Conservation (phyloP, 2,329 filamentous ascomycete species). For the Paecilomyces formosus region DNA sequence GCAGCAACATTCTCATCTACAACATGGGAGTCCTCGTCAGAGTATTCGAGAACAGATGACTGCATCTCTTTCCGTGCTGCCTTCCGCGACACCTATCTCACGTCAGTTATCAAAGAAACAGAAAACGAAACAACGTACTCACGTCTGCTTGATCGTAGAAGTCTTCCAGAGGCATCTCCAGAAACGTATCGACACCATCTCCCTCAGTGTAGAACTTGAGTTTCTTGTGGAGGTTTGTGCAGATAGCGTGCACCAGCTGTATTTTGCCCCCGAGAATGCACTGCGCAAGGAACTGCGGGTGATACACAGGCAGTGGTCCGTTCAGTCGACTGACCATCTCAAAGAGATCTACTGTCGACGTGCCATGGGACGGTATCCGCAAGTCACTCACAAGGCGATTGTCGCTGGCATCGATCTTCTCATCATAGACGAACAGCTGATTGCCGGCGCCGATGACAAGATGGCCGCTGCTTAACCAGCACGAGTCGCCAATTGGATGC, state of each 20-base stretch:
- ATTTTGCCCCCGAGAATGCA: conserved; percentile 77
- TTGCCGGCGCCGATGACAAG: conserved; percentile 86
- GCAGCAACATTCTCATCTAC: conserved; percentile 66
- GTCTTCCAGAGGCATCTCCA: conserved; percentile 51
- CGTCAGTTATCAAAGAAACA: conserved; percentile 11
- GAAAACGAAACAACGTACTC: conserved; percentile 10
- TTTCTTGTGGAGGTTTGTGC: conserved; percentile 64
- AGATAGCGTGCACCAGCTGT: conserved; percentile 60
- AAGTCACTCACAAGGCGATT: conserved; percentile 53
- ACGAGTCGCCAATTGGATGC: conserved; percentile 86
- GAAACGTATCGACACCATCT: conserved; percentile 69
- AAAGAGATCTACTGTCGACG: conserved; percentile 62
- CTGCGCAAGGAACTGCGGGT: conserved; percentile 83
- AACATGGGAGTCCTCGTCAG: conserved; percentile 50
- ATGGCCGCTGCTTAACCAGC: conserved; percentile 80
- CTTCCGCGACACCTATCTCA: conserved; percentile 27
- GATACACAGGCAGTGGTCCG: conserved; percentile 79
- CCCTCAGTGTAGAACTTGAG: conserved; percentile 79
- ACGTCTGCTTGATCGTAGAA: conserved; percentile 43
- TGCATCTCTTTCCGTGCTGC: conserved; percentile 41
- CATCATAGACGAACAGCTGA: conserved; percentile 78
- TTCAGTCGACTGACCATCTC: conserved; percentile 78
- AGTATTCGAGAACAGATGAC: conserved; percentile 46
- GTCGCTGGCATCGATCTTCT: conserved; percentile 60
- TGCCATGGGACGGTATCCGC: conserved; percentile 40